Percentiles rank a stretch among this genome's conserved stretches.
phyloP scores from a whole-genome alignment of 1,284 basidiomycete species.

The Irpex lacteus region DNA sequence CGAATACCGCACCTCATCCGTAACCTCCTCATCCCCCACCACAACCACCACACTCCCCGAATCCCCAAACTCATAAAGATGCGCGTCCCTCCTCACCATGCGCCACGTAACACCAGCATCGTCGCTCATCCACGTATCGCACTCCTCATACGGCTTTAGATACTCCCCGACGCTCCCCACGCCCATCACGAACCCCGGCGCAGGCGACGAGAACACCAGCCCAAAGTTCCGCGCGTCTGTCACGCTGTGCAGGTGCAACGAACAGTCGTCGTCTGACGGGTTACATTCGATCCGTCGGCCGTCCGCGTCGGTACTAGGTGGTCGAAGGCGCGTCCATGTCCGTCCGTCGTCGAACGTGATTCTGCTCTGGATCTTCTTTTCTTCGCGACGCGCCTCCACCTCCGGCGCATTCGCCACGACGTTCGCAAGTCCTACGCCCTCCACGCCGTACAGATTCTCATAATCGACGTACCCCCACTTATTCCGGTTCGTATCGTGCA shows the following conservation, averaged over 20 bases:
- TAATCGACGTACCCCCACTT: slow-evolving; percentile 89
- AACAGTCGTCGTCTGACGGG: slow-evolving; percentile 55
- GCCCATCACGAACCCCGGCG: slow-evolving; percentile 93
- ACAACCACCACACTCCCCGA: slow-evolving; percentile 82
- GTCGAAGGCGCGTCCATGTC: slow-evolving; percentile 69
- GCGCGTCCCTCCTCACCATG: slow-evolving; percentile 75
- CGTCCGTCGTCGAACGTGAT: slow-evolving; percentile 95
- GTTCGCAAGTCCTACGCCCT: slow-evolving; percentile 92
- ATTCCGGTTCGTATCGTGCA: slow-evolving; percentile 91
- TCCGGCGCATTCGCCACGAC: slow-evolving; percentile 80
- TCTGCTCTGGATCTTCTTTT: slow-evolving; percentile 70
- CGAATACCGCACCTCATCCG: slow-evolving; percentile 78
- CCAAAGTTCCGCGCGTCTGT: slow-evolving; percentile 92
- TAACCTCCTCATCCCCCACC: slow-evolving; percentile 85
- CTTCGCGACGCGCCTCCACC: slow-evolving; percentile 63
- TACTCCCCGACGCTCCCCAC: slow-evolving; percentile 84
- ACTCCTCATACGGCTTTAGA: slow-evolving; percentile 80
- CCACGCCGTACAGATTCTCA: slow-evolving; percentile 89
- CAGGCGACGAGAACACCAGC: slow-evolving; percentile 89
- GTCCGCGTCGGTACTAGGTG: slow-evolving; percentile 62
- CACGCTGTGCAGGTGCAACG: slow-evolving; percentile 90
- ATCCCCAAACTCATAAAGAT: slow-evolving; percentile 97
- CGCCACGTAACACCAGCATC: slow-evolving; percentile 89
- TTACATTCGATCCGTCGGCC: slow-evolving; percentile 67
- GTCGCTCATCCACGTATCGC: slow-evolving; percentile 90